Conservation (phyloP, 1,284 basidiomycete species). For the Ustilago lituana region DNA sequence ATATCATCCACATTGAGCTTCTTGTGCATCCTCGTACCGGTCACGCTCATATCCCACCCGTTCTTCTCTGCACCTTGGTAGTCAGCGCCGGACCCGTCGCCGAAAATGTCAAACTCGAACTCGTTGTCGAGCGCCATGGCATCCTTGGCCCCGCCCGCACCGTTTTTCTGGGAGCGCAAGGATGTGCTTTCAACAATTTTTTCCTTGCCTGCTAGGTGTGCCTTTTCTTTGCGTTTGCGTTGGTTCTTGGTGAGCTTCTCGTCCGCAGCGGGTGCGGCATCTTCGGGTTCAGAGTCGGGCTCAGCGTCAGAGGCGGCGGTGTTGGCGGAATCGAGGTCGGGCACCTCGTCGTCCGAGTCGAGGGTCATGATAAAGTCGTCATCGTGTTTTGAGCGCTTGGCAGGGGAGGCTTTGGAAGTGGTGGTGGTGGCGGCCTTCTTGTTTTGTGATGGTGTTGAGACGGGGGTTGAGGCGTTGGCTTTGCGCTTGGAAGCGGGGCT, state of each 20-base stretch:
- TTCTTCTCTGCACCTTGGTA: conserved; percentile 14
- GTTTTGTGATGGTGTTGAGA: conserved; percentile 19
- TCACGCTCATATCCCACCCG: conserved; percentile 61
- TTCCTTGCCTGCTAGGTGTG: conserved; percentile 54
- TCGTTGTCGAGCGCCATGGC: conserved; percentile 48
- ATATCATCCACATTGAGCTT: conserved; percentile 64
- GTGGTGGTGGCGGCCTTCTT: conserved; percentile 11
- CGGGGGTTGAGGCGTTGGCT: conserved; percentile 11
- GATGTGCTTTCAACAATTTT: conserved; percentile 62
- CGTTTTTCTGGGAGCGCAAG: too few species aligned
- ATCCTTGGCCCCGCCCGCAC: conserved; percentile 15
- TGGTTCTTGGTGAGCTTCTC: conserved; percentile 42
- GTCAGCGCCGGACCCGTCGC: conserved; percentile 32
- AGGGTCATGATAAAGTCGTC: conserved; percentile 66
- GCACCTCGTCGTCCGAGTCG: conserved; percentile 62
- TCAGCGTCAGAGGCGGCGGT: conserved; percentile 1
- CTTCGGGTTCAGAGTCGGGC: conserved; percentile 25
- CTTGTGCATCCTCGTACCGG: conserved; percentile 45
- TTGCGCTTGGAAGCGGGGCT: conserved; percentile 32
- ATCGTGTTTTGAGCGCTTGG: conserved; percentile 8
- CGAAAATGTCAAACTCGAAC: conserved; percentile 64
- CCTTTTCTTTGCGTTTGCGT: conserved; percentile 47
- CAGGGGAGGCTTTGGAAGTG: neutral
- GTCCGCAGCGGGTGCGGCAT: conserved; percentile 4
- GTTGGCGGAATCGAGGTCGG: conserved; percentile 26